Base-by-base conservation (phyloP, 331 rosid genomes). In the Telfairia occidentalis region DNA sequence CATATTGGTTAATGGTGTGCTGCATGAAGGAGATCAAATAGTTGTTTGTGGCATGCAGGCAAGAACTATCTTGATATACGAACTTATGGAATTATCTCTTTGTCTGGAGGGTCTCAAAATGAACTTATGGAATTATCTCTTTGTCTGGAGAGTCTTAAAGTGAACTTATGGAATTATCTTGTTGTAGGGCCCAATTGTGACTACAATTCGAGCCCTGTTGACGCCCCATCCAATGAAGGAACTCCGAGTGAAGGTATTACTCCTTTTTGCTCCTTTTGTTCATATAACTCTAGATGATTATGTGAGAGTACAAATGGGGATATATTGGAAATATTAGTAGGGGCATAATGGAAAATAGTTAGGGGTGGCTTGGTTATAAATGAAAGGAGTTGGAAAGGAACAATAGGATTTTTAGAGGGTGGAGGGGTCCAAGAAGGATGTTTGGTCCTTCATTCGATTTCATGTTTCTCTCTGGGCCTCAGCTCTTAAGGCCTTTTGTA, bases 141-240 rank as follows among this genome's bases (percentile, higher is more conserved):
- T 58, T 23, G 26, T 6, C 19, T 46, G 1, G 75, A 18, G 19
- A 21, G 77, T 6, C 50, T 73, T 24, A n/a, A 52, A 49, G 10
- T 71, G 45, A 42, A 78, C 23, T 83, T 76, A 61, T 19, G 9
- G 49, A 37, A 37, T 35, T 37, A 9, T 64, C 71, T 37, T 37
- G 49, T 78, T 83, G 23, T 58, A 95, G 99, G 96, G 90, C 18
- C 96, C 99, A 50, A 92, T 95, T 84, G 99, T 85, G 54, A 58
- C 99, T 34, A 10, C 93, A 21, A 95, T 95, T 82, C 92, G 98
- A 77, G 97, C 98, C 46, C 71, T 94, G 52, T 86, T 94, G 85
- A 90, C 96, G 8, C 99, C 99, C 26, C 99, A 95, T 85, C 97
- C 96, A 28, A 92, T 92, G 97, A 92, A 95, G 84, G 97, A 95